Percentiles rank a stretch among this genome's conserved stretches.
Evolutionary conservation across 352 stramenopile genomes (phyloP).

Genomic region (Phytophthora rubi): DNA sequence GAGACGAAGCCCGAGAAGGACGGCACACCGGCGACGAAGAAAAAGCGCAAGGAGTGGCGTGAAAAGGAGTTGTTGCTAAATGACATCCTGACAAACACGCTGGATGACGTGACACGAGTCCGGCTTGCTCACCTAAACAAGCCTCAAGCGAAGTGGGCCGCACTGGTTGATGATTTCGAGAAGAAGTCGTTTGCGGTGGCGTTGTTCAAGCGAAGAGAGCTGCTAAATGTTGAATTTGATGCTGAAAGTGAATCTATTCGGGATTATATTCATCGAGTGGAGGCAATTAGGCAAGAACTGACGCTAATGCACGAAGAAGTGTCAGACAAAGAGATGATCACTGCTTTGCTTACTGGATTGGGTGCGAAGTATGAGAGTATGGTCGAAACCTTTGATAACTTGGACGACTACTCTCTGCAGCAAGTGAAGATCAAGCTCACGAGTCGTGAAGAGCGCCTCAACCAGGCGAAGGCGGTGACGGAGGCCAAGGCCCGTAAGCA

Average conservation of each 20-base stretch:
- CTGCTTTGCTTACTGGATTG: slow-evolving; percentile 3
- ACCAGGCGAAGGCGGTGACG: neutral
- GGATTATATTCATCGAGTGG: slow-evolving; percentile 11
- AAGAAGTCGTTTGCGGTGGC: slow-evolving; percentile 23
- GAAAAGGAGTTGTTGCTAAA: slow-evolving; percentile 16
- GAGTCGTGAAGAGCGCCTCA: slow-evolving; percentile 1
- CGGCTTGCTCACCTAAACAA: slow-evolving; percentile 14
- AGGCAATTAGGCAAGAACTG: slow-evolving; percentile 5
- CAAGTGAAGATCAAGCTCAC: slow-evolving; percentile 11
- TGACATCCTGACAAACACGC: slow-evolving; percentile 22
- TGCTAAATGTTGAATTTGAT: slow-evolving; percentile 9
- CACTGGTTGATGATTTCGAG: slow-evolving; percentile 18
- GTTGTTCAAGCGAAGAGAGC: slow-evolving; percentile 6
- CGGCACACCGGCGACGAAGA: neutral
- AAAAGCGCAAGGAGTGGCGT: slow-evolving; percentile 13
- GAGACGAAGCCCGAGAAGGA: slow-evolving; percentile 8
- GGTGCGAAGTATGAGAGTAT: slow-evolving; percentile 2
- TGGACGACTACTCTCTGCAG: slow-evolving; percentile 7
- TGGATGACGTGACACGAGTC: slow-evolving; percentile 18
- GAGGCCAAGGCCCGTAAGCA: neutral
- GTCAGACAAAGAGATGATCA: slow-evolving; percentile 3
- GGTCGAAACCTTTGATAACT: slow-evolving; percentile 5
- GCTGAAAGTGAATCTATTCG: neutral
- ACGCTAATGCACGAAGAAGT: slow-evolving; percentile 1
- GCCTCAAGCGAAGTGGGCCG: slow-evolving; percentile 16